Base-by-base conservation (phyloP, 768 basidiomycete species). In the Xerocomus brunneocitrinus region DNA sequence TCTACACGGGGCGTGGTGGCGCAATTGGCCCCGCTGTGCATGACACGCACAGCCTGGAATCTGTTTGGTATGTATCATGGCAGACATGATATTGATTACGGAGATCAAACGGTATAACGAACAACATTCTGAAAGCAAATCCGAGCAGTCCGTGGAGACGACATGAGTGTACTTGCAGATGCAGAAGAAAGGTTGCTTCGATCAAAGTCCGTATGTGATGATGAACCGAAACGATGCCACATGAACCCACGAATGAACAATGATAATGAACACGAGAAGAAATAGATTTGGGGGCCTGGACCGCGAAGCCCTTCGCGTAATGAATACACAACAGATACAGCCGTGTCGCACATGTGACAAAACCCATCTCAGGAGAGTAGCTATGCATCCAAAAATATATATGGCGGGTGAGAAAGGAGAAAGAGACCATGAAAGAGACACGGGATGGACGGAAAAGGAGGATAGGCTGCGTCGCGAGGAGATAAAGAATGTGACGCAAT, bases 261-360 rank as follows among this genome's bases (percentile, higher is more conserved):
- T n/a, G 39, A 42, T n/a, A 24, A 22, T 19, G n/a, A 12, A 5
- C 39, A 40, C 39, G 36, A 36, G 25, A 8, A 28, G 47, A 52
- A 57, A 66, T 59, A 65, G 46, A 59, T 62, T 75, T 58, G 14
- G 58, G 76, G 75, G 70, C 76, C 75, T 74, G 63, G 63, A 58
- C 35, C 51, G 76, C 76, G 76, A 77, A 77, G 76, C 77, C 76
- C 76, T 77, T 77, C 77, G 76, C 75, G 52, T n/a, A 64, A 57
- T 30, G 53, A 59, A 55, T 50, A 60, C 52, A 64, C 52, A 64
- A 66, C 58, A 52, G 62, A 65, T 62, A 64, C 62, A 63, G 43
- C 56, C 32, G 34, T 60, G 58, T 57, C 48, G 50, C 67, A 55
- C 48, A 44, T 31, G 43, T 43, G 46, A 50, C 52, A 42, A 32